Percentiles rank a stretch among this genome's conserved stretches.
Evolutionary conservation across 495 filamentous ascomycete species (phyloP).

Genomic region (Aspergillus biplanus): DNA sequence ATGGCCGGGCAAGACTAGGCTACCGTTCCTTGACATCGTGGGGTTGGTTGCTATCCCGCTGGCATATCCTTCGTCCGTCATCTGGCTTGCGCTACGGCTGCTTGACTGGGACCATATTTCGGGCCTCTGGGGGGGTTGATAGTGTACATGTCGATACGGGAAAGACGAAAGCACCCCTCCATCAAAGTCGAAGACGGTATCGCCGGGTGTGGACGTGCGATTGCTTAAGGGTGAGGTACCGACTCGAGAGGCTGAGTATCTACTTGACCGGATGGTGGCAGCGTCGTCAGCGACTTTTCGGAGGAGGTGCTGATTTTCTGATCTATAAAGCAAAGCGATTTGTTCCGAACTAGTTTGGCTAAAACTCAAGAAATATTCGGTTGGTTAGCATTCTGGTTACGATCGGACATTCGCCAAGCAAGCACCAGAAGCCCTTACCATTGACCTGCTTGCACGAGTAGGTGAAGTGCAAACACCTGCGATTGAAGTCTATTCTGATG

Average conservation of each 20-base stretch:
- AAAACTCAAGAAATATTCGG: background rate
- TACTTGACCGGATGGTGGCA: constrained; percentile 39
- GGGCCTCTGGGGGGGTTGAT: constrained; percentile 21
- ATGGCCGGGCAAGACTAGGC: constrained; percentile 25
- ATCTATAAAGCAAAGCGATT: constrained; percentile 36
- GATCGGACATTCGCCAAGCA: background rate
- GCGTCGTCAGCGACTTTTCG: constrained; percentile 46
- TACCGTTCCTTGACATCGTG: constrained; percentile 15
- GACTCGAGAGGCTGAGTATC: constrained; percentile 31
- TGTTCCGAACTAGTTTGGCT: constrained; percentile 43
- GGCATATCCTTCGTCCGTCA: constrained; percentile 32
- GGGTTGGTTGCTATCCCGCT: constrained; percentile 22
- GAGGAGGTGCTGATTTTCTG: constrained; percentile 44
- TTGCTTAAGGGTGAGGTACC: constrained; percentile 34
- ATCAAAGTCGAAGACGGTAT: constrained; percentile 42
- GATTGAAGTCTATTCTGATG: constrained; percentile 44
- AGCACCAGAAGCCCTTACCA: constrained; percentile 35
- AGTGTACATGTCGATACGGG: constrained; percentile 34
- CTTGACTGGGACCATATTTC: constrained; percentile 16
- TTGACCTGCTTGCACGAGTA: constrained; percentile 48
- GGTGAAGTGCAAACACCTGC: constrained; percentile 47
- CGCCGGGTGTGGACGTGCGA: constrained; percentile 33
- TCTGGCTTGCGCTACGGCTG: constrained; percentile 17
- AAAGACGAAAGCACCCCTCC: constrained; percentile 30
- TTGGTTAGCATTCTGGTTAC: background rate